Evolutionary conservation across 371 early-diverging fungal genomes (phyloP), one percentile per base, ranked within the genome.

Genomic region (Rhizomucor miehei): DNA sequence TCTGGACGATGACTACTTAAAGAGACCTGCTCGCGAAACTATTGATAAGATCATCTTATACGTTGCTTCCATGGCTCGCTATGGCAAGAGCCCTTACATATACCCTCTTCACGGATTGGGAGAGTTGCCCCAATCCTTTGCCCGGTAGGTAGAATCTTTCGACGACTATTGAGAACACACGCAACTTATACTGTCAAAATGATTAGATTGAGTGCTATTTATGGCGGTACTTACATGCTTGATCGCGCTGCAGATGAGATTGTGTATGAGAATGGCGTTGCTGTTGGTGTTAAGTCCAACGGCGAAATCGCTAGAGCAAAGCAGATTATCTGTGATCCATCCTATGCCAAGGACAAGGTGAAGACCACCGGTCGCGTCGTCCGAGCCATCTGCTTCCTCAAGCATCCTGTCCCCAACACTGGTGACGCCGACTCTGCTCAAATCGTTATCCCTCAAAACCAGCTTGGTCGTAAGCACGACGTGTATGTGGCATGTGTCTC

Each of bases 61-160:
- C 71, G 89, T 95, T 59, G 87, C 85, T 37, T 99, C 99, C 19
- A 84, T 99, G 62, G 88, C 93, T n/a, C 86, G 93, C 46, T 94
- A 93, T 67, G 97, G 99, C 62, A 93, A 94, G 80, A 92, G 93
- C 61, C 99, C 99, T n/a, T 99, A 98, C 79, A 94, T 99, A 66
- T 99, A 99, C 74, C 99, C 99, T 55, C 80, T 96, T 55, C 98
- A 98, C 66, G 99, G 99, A 46, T 82, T 99, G 48, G 99, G 99
- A 55, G 99, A 99, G 65, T 84, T 99, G 44, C 99, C 99, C 38
- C 99, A 99, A 79, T 94, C 97, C 13, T 99, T 99, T 81, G 96
- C 98, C 40, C 80, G 99, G 86, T 89, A 81, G 51, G 79, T 64
- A 8, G 29, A 6, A 47, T 24, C 37, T 48, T 62, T 49, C n/a